Evolutionary conservation across 371 early-diverging fungal genomes (phyloP).

Genomic region (Globomyces sp.): DNA sequence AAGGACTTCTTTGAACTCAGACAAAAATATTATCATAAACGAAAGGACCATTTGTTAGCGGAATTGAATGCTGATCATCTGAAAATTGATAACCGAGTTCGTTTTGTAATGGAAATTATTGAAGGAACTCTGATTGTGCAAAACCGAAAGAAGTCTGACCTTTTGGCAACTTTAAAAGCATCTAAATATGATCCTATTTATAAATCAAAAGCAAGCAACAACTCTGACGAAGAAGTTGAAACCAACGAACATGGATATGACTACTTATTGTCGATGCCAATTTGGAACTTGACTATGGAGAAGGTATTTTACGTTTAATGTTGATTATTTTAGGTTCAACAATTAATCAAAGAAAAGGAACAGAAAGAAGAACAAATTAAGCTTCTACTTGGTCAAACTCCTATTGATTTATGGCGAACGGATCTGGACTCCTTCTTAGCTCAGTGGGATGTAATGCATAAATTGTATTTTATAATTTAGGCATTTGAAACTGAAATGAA

Average conservation of each 20-base stretch:
- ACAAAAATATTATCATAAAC: conserved; percentile 79
- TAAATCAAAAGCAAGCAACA: conserved; percentile 38
- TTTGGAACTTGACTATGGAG: conserved; percentile 90
- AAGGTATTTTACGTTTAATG: conserved; percentile 41
- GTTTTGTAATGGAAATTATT: conserved; percentile 94
- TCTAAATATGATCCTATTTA: conserved; percentile 68
- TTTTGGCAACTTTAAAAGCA: conserved; percentile 76
- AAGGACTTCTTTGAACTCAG: conserved; percentile 92
- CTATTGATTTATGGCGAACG: conserved; percentile 85
- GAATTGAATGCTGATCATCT: conserved; percentile 72
- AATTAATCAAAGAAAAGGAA: conserved; percentile 72
- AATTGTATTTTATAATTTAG: conserved; percentile 10
- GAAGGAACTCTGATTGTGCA: conserved; percentile 77
- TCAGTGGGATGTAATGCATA: conserved; percentile 64
- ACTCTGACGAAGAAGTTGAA: conserved; percentile 38
- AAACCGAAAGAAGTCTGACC: conserved; percentile 81
- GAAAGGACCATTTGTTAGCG: conserved; percentile 81
- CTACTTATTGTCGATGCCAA: conserved; percentile 93
- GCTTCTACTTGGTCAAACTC: conserved; percentile 62
- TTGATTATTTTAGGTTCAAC: conserved; percentile 48
- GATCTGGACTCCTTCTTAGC: conserved; percentile 81
- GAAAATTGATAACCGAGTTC: conserved; percentile 86
- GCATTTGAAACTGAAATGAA: conserved; percentile 23
- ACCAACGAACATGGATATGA: conserved; percentile 73
- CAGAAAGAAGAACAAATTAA: conserved; percentile 72